phyloP scores from a whole-genome alignment of 495 filamentous ascomycete species.

The Collariella sp. region DNA sequence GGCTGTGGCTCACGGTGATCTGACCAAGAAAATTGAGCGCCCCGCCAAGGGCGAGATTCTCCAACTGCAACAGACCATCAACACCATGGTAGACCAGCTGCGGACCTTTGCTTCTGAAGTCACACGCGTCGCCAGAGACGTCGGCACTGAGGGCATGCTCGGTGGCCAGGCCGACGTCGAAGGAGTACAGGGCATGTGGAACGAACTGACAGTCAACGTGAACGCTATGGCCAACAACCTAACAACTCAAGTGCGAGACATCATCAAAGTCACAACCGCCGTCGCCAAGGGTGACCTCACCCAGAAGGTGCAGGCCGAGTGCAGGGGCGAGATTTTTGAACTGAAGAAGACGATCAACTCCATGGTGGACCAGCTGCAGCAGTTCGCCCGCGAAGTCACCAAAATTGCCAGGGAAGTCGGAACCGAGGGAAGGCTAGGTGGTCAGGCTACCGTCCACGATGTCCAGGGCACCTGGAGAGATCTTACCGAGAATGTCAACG shows the following conservation, averaged over 20 bases:
- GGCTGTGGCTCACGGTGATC: constrained; percentile 90
- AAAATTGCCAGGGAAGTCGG: constrained; percentile 97
- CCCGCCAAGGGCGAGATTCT: constrained; percentile 93
- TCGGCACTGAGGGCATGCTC: constrained; percentile 93
- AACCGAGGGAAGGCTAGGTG: constrained; percentile 89
- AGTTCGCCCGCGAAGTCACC: constrained; percentile 95
- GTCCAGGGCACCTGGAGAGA: constrained; percentile 98
- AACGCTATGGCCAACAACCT: constrained; percentile 98
- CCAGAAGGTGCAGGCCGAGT: constrained; percentile 93
- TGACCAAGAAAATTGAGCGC: constrained; percentile 92
- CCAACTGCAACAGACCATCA: constrained; percentile 94
- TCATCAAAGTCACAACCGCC: constrained; percentile 96
- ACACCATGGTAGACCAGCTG: constrained; percentile 98
- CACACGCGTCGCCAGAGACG: constrained; percentile 90
- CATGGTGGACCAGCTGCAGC: constrained; percentile 96
- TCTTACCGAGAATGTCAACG: constrained; percentile 94
- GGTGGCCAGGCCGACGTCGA: constrained; percentile 95
- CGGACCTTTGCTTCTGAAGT: constrained; percentile 96
- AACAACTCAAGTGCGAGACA: constrained; percentile 95
- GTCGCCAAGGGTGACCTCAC: constrained; percentile 95
- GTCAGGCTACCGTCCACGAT: constrained; percentile 93
- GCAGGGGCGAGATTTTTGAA: constrained; percentile 90
- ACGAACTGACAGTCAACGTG: constrained; percentile 94
- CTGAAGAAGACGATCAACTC: constrained; percentile 97
- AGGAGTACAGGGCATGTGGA: constrained; percentile 79